phyloP scores from a whole-genome alignment of 164 flowering plant genomes.

The Magnolia sinica region DNA sequence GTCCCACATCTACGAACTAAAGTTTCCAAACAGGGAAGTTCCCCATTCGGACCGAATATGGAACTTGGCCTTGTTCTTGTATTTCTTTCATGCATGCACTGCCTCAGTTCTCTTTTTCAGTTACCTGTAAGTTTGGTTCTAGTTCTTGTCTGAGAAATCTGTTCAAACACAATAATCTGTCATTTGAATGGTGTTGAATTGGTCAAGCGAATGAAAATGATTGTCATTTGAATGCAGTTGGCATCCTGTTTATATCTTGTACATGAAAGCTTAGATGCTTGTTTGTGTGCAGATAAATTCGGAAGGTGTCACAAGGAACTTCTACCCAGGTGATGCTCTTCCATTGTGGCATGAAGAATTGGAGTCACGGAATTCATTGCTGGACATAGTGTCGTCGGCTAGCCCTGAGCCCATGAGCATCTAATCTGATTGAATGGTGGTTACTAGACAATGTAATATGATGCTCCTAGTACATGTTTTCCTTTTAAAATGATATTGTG shows the following conservation, averaged over 20 bases:
- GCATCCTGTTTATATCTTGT: too few relatives aligned
- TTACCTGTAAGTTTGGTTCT: neutral
- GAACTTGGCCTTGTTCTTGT: too few relatives aligned
- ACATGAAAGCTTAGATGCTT: too few relatives aligned
- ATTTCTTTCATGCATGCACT: too few relatives aligned
- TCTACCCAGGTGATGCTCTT: constrained; percentile 73
- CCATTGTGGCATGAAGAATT: constrained; percentile 96
- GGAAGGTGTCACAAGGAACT: constrained; percentile 80
- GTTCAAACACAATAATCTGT: neutral
- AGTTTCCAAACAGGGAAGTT: too few relatives aligned
- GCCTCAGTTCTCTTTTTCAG: too few relatives aligned
- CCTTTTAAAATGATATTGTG: too few relatives aligned
- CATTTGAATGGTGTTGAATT: neutral
- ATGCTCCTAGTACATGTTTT: too few relatives aligned
- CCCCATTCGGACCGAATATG: too few relatives aligned
- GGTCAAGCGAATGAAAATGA: neutral
- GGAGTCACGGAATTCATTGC: constrained; percentile 66
- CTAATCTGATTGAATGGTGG: neutral
- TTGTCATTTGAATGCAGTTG: too few relatives aligned
- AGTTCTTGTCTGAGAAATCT: neutral
- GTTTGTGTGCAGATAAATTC: constrained; percentile 63
- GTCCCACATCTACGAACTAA: too few relatives aligned
- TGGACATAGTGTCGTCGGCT: constrained; percentile 49
- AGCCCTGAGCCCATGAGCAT: constrained; percentile 69
- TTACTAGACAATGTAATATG: too few relatives aligned